Conservation (phyloP, 805 yeast species). For the Yamadazyma sp. region DNA sequence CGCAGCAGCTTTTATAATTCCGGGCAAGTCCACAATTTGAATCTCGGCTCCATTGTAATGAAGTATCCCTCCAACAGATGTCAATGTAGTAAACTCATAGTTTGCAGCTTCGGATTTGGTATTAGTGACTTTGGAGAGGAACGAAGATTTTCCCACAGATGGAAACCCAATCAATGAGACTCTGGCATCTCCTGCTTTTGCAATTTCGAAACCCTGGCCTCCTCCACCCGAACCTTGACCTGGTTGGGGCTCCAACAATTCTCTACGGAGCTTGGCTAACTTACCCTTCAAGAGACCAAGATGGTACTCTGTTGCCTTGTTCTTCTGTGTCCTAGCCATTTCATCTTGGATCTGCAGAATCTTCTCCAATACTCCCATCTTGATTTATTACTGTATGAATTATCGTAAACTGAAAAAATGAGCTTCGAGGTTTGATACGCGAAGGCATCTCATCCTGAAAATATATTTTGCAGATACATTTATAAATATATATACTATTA, state of each 20-base stretch:
- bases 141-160: conserved; percentile 94
- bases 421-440: neutral
- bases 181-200: conserved; percentile 94
- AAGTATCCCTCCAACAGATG: conserved; percentile 94
- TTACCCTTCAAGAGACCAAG: conserved; percentile 92
- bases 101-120: conserved; percentile 94
- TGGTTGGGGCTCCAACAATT: conserved; percentile 85
- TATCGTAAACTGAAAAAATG: no score
- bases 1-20: conserved; percentile 93
- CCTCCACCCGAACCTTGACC: conserved; percentile 69
- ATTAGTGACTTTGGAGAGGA: conserved; percentile 83
- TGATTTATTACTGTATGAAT: neutral
- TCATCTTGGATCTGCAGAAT: conserved; percentile 90
- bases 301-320: conserved; percentile 97
- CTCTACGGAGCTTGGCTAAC: conserved; percentile 87
- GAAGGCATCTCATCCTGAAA: conserved; percentile 8
- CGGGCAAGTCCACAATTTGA: conserved; percentile 96
- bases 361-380: conserved; percentile 53
- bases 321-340: conserved; percentile 92
- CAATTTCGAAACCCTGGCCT: conserved; percentile 91
- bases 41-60: conserved; percentile 96
- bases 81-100: conserved; percentile 92
- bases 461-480: neutral
- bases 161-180: conserved; percentile 96
- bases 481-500: neutral